Base-by-base conservation (phyloP, 1,284 basidiomycete genomes). In the Irpex lacteus region DNA sequence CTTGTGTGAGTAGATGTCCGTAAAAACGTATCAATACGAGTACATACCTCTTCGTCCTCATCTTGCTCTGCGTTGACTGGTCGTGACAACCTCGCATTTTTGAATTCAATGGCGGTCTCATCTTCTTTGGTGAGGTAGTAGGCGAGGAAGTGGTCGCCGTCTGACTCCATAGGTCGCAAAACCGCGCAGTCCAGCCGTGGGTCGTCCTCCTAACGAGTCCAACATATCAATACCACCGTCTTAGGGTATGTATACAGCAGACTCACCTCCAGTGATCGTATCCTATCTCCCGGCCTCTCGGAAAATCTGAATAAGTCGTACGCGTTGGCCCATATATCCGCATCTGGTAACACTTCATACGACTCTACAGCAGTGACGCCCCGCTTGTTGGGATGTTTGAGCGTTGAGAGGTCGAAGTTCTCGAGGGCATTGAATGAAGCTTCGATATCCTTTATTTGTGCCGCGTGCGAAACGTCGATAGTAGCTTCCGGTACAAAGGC, bases 271-370 rank as follows among this genome's bases (percentile, higher is more conserved):
- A 84, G 73, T 5, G 83, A 70, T 49, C 87, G 37, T 13, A 83
- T 70, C 53, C 87, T 81, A 61, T 95, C 91, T 9, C 93, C 92
- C 19, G 96, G 96, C 19, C 94, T 81, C 73, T 98, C 95, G 9
- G 90, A 89, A 73, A 96, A 98, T 67, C 90, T 82, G 80, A 97
- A 91, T 65, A 97, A 75, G 71, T 95, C 92, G 74, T 96, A 96
- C 65, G 90, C 87, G 73, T 95, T 96, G 56, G 91, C 85, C 93
- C 94, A 98, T 32, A 94, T 88, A 61, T 93, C 89, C 2, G 85
- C 84, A 72, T 98, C 95, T 0, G 96, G 96, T 32, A 96, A 82
- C 63, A 98, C 80, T 70, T 96, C 91, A 76, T 89, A 97, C 4
- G 89, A 90, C 70, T 95, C 92, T 44, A 94, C 85, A 0, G 94